Evolutionary conservation across 192 early-diverging fungal species (phyloP).

Genomic region (Spizellomyces sp.): DNA sequence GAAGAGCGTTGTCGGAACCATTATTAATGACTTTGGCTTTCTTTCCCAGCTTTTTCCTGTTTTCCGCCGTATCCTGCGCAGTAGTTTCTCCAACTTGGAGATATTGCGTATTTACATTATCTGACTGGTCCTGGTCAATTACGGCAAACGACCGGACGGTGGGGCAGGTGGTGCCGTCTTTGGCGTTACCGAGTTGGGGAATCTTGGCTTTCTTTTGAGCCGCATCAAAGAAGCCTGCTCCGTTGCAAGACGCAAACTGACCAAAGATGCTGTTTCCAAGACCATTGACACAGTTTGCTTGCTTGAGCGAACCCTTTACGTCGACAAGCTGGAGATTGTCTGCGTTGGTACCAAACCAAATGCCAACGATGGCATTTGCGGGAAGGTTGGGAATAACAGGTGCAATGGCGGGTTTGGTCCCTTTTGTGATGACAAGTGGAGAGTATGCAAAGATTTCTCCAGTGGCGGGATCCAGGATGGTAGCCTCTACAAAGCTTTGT

Average conservation of each 20-base stretch:
- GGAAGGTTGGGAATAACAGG: constrained; percentile 40
- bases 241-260: constrained; percentile 50
- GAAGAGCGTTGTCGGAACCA: constrained; percentile 44
- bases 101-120: constrained; percentile 46
- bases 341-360: constrained; percentile 48
- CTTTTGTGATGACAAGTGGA: constrained; percentile 42
- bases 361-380: constrained; percentile 33
- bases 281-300: constrained; percentile 44
- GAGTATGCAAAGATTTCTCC: constrained; percentile 37
- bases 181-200: constrained; percentile 34
- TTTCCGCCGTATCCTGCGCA: constrained; percentile 43
- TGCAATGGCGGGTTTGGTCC: constrained; percentile 29
- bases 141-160: constrained; percentile 44
- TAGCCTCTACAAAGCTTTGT: constrained; percentile 37
- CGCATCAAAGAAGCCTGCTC: constrained; percentile 30
- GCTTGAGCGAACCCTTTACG: constrained; percentile 26
- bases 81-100: constrained; percentile 24
- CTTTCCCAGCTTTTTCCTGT: constrained; percentile 32
- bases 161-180: constrained; percentile 34
- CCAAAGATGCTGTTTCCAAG: constrained; percentile 29
- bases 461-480: constrained; percentile 36
- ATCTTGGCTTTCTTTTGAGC: constrained; percentile 27
- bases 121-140: constrained; percentile 41
- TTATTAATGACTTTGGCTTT: constrained; percentile 35
- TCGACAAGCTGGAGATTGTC: constrained; percentile 34